Conservation (phyloP, 2,329 filamentous ascomycete genomes). For the Beauveria sp. region DNA sequence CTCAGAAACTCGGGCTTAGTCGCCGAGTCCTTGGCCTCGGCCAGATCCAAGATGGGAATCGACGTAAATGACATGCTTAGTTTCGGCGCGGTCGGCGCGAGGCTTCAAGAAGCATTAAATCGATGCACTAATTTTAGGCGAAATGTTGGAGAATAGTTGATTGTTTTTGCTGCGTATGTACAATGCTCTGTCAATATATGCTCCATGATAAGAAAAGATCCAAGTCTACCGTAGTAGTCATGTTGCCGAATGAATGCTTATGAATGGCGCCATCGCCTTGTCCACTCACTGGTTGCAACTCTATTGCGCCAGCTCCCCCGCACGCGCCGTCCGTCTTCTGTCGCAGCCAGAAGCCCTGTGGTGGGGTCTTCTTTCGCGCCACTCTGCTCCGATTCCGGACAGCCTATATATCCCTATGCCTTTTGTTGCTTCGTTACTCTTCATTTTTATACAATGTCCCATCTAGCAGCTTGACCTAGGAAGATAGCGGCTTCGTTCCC, state of each 20-base stretch:
- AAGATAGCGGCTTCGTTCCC: conserved; percentile 43
- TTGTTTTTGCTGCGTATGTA: conserved; percentile 4
- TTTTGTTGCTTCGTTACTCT: not conserved
- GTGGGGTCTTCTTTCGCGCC: not conserved
- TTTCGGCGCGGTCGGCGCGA: not conserved
- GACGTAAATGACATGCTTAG: conserved; percentile 58
- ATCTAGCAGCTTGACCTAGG: not conserved
- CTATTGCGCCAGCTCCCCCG: not conserved
- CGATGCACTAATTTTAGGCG: not conserved
- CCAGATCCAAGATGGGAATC: conserved; percentile 72
- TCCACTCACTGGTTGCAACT: conserved; percentile 6
- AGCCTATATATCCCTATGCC: conserved; percentile 8
- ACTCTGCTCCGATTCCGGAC: not conserved
- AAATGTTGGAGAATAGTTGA: not conserved
- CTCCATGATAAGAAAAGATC: not conserved
- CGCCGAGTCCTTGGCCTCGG: conserved; percentile 51
- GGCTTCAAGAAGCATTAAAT: not conserved
- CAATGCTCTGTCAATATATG: conserved; percentile 7
- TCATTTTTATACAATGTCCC: conserved; percentile 1
- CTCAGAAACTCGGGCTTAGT: conserved; percentile 67
- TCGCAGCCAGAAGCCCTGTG: not conserved
- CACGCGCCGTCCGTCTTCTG: not conserved
- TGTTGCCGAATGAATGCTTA: not conserved
- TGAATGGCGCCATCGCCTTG: conserved; percentile 12
- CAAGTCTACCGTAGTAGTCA: not conserved